Percentiles rank a stretch among this genome's conserved stretches.
Conservation (phyloP, 2,329 filamentous ascomycete genomes). For the Microascus cirrosus region DNA sequence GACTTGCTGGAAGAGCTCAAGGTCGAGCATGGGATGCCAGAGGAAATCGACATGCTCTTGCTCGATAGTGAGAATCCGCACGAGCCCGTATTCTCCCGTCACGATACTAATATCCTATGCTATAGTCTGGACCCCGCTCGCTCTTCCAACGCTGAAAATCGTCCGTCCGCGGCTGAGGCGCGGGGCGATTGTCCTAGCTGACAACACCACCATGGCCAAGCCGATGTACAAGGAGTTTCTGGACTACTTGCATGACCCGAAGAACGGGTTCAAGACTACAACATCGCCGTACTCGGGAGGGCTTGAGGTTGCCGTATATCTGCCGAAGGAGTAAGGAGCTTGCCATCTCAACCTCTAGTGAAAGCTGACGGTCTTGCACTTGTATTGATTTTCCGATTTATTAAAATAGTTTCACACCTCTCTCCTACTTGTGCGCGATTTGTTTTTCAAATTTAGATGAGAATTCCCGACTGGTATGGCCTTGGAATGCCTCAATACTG, state of each 20-base stretch:
- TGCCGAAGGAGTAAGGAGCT: conserved; percentile 1
- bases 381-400: too few relatives aligned
- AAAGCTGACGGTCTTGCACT: too few relatives aligned
- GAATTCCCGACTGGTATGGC: too few relatives aligned
- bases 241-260: conserved; percentile 28
- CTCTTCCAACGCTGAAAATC: conserved; percentile 36
- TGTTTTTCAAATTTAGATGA: too few relatives aligned
- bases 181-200: conserved; percentile 35
- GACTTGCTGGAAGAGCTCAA: conserved; percentile 43
- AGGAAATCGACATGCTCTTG: conserved; percentile 42
- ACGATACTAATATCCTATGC: not conserved
- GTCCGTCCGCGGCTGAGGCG: conserved; percentile 29
- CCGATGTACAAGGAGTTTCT: conserved; percentile 33
- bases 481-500: not conserved
- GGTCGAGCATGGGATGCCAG: conserved; percentile 22
- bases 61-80: conserved; percentile 43
- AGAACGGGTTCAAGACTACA: conserved; percentile 33
- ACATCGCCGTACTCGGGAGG: conserved; percentile 20
- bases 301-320: conserved; percentile 15
- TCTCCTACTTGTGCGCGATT: too few relatives aligned
- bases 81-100: conserved; percentile 9
- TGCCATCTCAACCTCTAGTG: not conserved
- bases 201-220: conserved; percentile 31
- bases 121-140: conserved; percentile 18
- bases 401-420: too few relatives aligned